These are phyloP conservation scores for Hortiboletus campestris DNA, from an alignment of 768 basidiomycete species.

Conservation along the genomic window DNA sequence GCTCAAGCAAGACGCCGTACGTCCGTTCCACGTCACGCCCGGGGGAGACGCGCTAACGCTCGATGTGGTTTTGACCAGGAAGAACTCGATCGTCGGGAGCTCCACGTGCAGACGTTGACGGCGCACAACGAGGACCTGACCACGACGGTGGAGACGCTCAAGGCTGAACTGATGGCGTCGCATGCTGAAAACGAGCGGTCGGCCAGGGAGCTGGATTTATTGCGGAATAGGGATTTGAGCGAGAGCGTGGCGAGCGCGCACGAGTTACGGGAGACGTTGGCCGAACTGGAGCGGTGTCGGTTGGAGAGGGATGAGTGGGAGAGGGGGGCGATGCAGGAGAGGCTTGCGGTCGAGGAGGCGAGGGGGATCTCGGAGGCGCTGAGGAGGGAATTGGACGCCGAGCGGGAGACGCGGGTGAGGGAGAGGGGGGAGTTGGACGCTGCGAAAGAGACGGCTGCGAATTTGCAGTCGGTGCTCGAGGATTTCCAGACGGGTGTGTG, in stretches of 20 bases:
- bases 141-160: constrained; percentile 73
- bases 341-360: constrained; percentile 68
- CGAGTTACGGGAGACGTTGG: constrained; percentile 76
- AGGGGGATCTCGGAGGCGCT: constrained; percentile 54
- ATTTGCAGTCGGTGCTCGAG: constrained; percentile 89
- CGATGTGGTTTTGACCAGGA: constrained; percentile 56
- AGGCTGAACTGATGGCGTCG: constrained; percentile 72
- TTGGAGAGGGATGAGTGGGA: constrained; percentile 82
- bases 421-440: constrained; percentile 56
- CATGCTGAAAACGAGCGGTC: constrained; percentile 73
- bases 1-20: constrained; percentile 92
- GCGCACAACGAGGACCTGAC: constrained; percentile 74
- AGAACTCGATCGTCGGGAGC: constrained; percentile 94
- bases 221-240: constrained; percentile 64
- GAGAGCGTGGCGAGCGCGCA: constrained; percentile 72
- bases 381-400: constrained; percentile 64
- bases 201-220: constrained; percentile 63
- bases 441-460: constrained; percentile 72
- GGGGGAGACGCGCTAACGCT: not conserved
- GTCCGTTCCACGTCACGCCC: constrained; percentile 18
- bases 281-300: constrained; percentile 84
- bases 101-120: constrained; percentile 74
- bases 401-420: constrained; percentile 56
- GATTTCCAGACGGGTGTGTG: constrained; percentile 90
- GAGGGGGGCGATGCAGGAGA: constrained; percentile 58